Conservation (phyloP, 208 protist genomes). For the Leishmania guyanensis region DNA sequence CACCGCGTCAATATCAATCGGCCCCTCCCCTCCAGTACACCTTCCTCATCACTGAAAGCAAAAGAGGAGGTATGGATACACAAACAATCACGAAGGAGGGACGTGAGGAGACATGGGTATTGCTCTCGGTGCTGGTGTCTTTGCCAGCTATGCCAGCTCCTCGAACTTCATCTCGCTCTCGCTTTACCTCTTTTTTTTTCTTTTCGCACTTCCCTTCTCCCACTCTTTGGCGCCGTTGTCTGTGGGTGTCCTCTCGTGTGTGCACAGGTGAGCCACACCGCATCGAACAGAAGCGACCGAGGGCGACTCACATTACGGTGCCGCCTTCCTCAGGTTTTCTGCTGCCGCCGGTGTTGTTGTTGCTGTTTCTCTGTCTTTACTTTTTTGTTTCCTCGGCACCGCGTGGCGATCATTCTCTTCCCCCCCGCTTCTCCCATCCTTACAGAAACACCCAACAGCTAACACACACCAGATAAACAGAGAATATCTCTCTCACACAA, state of each 20-base stretch:
- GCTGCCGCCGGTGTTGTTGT: background rate
- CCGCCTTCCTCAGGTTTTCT: background rate
- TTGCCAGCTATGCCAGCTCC: background rate
- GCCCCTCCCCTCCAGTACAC: background rate
- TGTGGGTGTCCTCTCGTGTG: background rate
- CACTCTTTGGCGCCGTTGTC: background rate
- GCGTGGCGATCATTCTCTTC: background rate
- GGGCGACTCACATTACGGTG: background rate
- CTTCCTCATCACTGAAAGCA: background rate
- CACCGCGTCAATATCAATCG: background rate
- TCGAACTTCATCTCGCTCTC: background rate
- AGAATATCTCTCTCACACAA: background rate
- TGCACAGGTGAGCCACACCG: background rate
- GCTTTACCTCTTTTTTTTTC: no score
- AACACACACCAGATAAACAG: background rate
- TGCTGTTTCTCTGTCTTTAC: background rate
- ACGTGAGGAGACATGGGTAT: background rate
- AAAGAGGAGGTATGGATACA: background rate
- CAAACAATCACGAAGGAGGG: background rate
- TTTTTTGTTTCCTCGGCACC: background rate
- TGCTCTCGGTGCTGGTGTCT: background rate
- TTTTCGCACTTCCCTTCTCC: background rate
- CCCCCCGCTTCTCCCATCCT: background rate
- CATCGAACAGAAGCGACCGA: background rate
- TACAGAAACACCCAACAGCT: background rate